Evolutionary conservation across 2,329 filamentous ascomycete species (phyloP).

Genomic region (Aspergillus felis): DNA sequence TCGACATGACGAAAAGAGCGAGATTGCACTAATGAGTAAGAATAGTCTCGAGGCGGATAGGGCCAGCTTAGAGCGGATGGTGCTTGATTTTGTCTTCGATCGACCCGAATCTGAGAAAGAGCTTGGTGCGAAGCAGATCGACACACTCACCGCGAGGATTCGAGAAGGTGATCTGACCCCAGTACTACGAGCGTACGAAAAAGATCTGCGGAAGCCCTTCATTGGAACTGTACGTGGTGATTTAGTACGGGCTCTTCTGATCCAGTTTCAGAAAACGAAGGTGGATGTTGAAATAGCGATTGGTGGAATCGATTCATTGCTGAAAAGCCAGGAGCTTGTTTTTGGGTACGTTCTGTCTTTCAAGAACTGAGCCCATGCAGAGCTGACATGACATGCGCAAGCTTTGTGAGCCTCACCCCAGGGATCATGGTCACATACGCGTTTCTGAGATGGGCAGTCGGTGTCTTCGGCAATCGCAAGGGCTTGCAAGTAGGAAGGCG

Average conservation of each 20-base stretch:
- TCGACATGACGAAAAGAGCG: slow-evolving; percentile 83
- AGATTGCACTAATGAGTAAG: slow-evolving; percentile 95
- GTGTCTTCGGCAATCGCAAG: slow-evolving; percentile 65
- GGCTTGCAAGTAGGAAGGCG: slow-evolving; percentile 63
- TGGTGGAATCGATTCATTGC: slow-evolving; percentile 86
- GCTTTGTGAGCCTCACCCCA: slow-evolving; percentile 91
- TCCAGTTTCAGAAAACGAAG: slow-evolving; percentile 98
- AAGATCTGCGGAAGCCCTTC: slow-evolving; percentile 77
- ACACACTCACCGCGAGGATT: slow-evolving; percentile 72
- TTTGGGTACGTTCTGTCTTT: slow-evolving; percentile 57
- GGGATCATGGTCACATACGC: slow-evolving; percentile 82
- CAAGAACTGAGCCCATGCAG: not conserved
- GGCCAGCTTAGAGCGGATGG: slow-evolving; percentile 93
- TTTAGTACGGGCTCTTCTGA: slow-evolving; percentile 81
- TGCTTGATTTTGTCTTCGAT: slow-evolving; percentile 88
- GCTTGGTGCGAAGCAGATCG: slow-evolving; percentile 62
- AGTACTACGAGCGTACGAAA: slow-evolving; percentile 85
- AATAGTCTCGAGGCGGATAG: slow-evolving; percentile 86
- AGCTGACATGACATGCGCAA: slow-evolving; percentile 22
- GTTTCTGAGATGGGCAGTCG: slow-evolving; percentile 66
- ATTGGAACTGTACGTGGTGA: slow-evolving; percentile 80
- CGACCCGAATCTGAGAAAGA: slow-evolving; percentile 58
- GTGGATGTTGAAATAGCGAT: slow-evolving; percentile 96
- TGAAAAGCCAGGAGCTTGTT: slow-evolving; percentile 94
- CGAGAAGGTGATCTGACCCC: slow-evolving; percentile 90